Conservation (phyloP, 139 green algal genomes). For the Chlorella sp. region DNA sequence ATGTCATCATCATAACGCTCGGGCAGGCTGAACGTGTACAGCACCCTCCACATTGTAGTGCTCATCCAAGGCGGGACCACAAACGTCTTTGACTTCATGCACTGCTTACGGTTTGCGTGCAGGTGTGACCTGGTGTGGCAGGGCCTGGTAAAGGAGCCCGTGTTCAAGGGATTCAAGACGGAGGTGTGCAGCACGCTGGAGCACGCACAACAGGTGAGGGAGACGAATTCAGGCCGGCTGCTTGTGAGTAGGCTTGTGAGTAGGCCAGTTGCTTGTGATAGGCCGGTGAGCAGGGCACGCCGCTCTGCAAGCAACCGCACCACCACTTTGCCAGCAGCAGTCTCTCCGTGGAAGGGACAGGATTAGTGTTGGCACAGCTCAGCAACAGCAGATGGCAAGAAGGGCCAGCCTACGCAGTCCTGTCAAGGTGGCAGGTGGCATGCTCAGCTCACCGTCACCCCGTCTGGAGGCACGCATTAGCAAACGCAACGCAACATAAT, state of each 20-base stretch:
- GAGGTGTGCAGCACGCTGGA: slow-evolving; percentile 10
- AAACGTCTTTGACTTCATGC: too few relatives aligned
- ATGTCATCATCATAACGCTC: too few relatives aligned
- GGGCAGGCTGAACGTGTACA: too few relatives aligned
- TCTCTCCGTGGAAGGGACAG: too few relatives aligned
- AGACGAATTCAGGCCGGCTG: too few relatives aligned
- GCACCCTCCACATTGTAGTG: too few relatives aligned
- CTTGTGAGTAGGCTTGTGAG: background rate
- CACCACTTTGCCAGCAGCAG: too few relatives aligned
- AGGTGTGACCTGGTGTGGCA: slow-evolving; percentile 27
- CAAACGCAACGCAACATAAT: background rate
- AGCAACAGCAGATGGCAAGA: background rate
- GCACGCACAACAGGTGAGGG: slow-evolving; percentile 17
- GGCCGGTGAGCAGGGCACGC: background rate
- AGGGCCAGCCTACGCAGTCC: background rate
- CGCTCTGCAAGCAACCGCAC: too few relatives aligned
- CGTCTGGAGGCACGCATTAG: background rate
- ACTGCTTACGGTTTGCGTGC: too few relatives aligned
- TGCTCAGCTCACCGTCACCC: background rate
- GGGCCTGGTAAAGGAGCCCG: slow-evolving; percentile 52
- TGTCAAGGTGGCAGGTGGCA: background rate
- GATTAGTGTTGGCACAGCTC: background rate
- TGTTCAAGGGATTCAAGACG: slow-evolving; percentile 67
- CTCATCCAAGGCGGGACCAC: too few relatives aligned
- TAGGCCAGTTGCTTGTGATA: background rate